Conservation (phyloP, 1,284 basidiomycete genomes). For the Grifola frondosa region DNA sequence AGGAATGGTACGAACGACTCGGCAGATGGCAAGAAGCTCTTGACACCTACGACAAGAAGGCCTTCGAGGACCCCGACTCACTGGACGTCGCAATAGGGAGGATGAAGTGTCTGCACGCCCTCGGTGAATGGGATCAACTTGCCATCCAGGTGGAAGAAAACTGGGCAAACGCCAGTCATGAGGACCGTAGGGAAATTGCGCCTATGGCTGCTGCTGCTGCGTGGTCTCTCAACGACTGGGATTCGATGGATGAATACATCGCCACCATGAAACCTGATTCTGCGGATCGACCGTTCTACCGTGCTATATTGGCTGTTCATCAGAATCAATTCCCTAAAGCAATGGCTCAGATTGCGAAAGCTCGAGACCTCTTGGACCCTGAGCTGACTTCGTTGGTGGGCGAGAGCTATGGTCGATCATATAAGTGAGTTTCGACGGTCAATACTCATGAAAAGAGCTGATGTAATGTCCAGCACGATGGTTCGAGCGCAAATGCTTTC, state of each 20-base stretch:
- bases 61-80: constrained; percentile 64
- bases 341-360: constrained; percentile 87
- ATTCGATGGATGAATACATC: constrained; percentile 98
- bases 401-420: constrained; percentile 95
- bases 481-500: constrained; percentile 99
- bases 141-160: constrained; percentile 86
- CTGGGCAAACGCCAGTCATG: constrained; percentile 83
- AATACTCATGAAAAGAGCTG: no score
- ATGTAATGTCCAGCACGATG: constrained; percentile 65
- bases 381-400: constrained; percentile 92
- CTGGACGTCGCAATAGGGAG: constrained; percentile 82
- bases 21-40: constrained; percentile 97
- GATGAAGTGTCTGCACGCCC: constrained; percentile 95
- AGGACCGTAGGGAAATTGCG: constrained; percentile 90
- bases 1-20: constrained; percentile 98
- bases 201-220: constrained; percentile 97
- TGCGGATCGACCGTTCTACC: constrained; percentile 94
- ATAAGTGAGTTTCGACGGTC: constrained; percentile 75
- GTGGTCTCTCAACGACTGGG: constrained; percentile 98
- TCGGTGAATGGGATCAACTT: constrained; percentile 97
- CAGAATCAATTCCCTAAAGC: constrained; percentile 95
- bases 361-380: constrained; percentile 91
- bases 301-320: constrained; percentile 94
- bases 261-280: constrained; percentile 92
- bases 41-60: constrained; percentile 82